phyloP scores from a whole-genome alignment of 1,139 yeast genomes.

The Candida anutae region DNA sequence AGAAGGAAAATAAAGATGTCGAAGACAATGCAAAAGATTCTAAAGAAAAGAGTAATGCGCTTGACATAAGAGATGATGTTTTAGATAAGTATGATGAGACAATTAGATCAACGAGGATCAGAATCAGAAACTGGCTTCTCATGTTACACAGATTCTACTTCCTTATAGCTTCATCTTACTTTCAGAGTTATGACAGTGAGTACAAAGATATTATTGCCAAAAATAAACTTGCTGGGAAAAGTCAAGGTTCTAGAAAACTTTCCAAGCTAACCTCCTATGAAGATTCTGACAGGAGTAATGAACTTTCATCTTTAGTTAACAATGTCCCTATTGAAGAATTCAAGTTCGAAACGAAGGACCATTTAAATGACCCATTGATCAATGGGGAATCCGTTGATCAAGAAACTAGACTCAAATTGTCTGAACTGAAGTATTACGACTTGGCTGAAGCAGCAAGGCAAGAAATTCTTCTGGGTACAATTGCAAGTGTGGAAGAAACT shows the following conservation, averaged over 20 bases:
- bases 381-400: constrained; percentile 3
- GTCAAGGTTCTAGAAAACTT: constrained; percentile 4
- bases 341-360: constrained; percentile 4
- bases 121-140: constrained; percentile 48
- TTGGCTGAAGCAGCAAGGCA: constrained; percentile 59
- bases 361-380: constrained; percentile 4
- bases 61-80: constrained; percentile 11
- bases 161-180: constrained; percentile 75
- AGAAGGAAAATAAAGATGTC: constrained; percentile 17
- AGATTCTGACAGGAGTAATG: constrained; percentile 13
- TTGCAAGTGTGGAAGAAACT: constrained; percentile 22
- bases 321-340: constrained; percentile 11
- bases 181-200: constrained; percentile 48
- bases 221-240: constrained; percentile 3
- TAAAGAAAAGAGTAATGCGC: constrained; percentile 2
- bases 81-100: constrained; percentile 17
- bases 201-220: constrained; percentile 18
- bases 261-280: constrained; percentile 3
- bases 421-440: constrained; percentile 41
- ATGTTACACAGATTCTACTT: constrained; percentile 69
- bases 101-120: constrained; percentile 15
- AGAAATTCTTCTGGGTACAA: constrained; percentile 41
- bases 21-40: constrained; percentile 8
- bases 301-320: constrained; percentile 18
- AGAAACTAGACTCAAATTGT: constrained; percentile 10